Percentiles rank a stretch among this genome's conserved stretches.
Conservation (phyloP, 805 yeast genomes). For the Tetrapisispora namnaoensis region DNA sequence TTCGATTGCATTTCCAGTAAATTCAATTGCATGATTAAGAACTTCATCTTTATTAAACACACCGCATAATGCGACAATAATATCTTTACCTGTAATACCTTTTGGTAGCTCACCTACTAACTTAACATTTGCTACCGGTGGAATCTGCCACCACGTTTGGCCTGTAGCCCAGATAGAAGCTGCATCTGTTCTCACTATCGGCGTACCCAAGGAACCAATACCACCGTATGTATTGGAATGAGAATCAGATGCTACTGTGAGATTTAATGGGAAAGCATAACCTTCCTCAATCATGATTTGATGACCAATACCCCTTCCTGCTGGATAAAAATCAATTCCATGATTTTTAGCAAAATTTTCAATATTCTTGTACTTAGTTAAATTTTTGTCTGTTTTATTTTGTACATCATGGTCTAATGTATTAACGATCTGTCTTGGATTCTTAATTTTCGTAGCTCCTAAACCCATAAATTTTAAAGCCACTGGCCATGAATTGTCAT, state of each 20-base stretch:
- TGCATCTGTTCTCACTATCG: constrained; percentile 96
- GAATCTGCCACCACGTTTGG: constrained; percentile 99
- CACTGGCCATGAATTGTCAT: constrained; percentile 99
- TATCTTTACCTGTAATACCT: constrained; percentile 94
- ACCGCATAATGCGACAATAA: constrained; percentile 93
- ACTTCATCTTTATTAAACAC: constrained; percentile 87
- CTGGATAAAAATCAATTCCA: constrained; percentile 94
- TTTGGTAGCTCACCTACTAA: constrained; percentile 69
- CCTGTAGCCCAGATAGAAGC: constrained; percentile 99
- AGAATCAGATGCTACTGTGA: constrained; percentile 95
- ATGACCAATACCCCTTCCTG: constrained; percentile 98
- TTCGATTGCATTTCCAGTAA: constrained; percentile 71
- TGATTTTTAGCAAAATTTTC: constrained; percentile 82
- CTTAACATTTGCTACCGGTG: constrained; percentile 94
- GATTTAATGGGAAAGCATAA: constrained; percentile 86
- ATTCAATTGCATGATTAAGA: constrained; percentile 86
- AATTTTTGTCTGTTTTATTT: constrained; percentile 78
- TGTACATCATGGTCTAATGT: constrained; percentile 98
- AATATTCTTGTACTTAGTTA: constrained; percentile 80
- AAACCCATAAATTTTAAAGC: constrained; percentile 92
- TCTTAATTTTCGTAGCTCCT: constrained; percentile 76
- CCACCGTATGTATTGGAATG: constrained; percentile 99
- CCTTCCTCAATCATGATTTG: constrained; percentile 99
- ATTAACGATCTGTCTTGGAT: constrained; percentile 87
- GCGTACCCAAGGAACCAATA: constrained; percentile 90